Conservation (phyloP, 441 rosid species). For the Euphorbia celastroides region DNA sequence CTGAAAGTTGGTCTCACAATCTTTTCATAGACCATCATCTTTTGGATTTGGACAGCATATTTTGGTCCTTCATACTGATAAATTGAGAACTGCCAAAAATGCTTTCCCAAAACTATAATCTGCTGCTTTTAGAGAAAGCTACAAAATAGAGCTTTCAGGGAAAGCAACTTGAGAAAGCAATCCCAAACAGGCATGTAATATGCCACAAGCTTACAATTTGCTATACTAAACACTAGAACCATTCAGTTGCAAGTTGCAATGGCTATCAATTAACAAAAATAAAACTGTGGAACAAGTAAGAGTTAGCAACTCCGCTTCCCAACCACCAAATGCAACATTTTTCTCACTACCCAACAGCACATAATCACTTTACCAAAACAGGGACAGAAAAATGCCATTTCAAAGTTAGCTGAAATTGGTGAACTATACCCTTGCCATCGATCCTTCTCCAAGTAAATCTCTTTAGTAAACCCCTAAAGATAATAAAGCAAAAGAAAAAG, state of each 20-base stretch:
- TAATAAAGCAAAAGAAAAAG: slow-evolving; percentile 9
- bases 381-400: background rate
- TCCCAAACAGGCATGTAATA: background rate
- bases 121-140: no score
- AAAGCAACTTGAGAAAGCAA: no score
- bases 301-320: background rate
- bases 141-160: no score
- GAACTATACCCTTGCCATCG: slow-evolving; percentile 92
- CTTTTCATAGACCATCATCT: no score
- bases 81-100: no score
- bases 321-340: background rate
- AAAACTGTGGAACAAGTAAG: background rate
- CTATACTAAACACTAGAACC: background rate
- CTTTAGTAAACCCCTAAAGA: slow-evolving; percentile 94
- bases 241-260: background rate
- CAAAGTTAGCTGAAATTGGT: slow-evolving; percentile 22
- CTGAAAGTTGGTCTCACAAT: no score
- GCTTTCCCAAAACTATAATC: no score
- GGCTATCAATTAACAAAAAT: background rate
- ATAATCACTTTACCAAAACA: background rate
- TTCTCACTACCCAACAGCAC: background rate
- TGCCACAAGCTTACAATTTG: background rate
- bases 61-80: no score
- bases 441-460: slow-evolving; percentile 95
- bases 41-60: no score